Percentiles rank a stretch among this genome's conserved stretches.
These are phyloP conservation scores for Didymella exigua DNA, from an alignment of 2,329 filamentous ascomycete species.

Conservation along the genomic window DNA sequence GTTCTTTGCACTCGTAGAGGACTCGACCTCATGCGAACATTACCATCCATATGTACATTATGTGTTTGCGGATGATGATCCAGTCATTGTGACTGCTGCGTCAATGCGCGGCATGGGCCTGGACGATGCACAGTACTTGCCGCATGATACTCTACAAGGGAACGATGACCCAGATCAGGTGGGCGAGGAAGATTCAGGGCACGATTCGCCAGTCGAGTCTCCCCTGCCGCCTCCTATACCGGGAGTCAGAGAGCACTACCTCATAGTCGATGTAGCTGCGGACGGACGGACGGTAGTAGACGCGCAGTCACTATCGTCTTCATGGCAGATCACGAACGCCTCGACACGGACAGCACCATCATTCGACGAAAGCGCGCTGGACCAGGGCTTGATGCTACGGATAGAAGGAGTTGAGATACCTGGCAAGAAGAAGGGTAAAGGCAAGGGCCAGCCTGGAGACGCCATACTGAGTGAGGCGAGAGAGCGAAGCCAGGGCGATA, in stretches of 20 bases:
- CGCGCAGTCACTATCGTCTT: slow-evolving; percentile 73
- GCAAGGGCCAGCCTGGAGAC: slow-evolving; percentile 35
- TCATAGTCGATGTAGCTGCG: slow-evolving; percentile 60
- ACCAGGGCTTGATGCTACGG: slow-evolving; percentile 63
- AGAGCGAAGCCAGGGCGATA: slow-evolving; percentile 40
- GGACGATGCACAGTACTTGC: slow-evolving; percentile 49
- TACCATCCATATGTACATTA: slow-evolving; percentile 89
- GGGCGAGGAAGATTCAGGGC: slow-evolving; percentile 32
- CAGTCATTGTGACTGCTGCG: slow-evolving; percentile 73
- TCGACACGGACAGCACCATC: slow-evolving; percentile 65
- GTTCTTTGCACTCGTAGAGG: slow-evolving; percentile 85
- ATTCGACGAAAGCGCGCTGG: slow-evolving; percentile 58
- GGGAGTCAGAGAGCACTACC: slow-evolving; percentile 59
- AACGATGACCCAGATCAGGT: slow-evolving; percentile 21
- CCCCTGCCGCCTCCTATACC: slow-evolving; percentile 55
- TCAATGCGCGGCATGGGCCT: slow-evolving; percentile 61
- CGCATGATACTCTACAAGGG: slow-evolving; percentile 32
- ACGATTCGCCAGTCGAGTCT: slow-evolving; percentile 40
- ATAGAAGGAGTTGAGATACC: slow-evolving; percentile 61
- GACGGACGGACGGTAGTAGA: slow-evolving; percentile 63
- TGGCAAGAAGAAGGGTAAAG: slow-evolving; percentile 40
- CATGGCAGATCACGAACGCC: slow-evolving; percentile 71
- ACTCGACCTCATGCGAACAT: slow-evolving; percentile 72
- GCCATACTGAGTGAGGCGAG: slow-evolving; percentile 38
- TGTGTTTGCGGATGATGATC: slow-evolving; percentile 90